These are phyloP conservation scores for Neurospora hispaniola DNA, from an alignment of 495 filamentous ascomycete species.

Conservation along the genomic window DNA sequence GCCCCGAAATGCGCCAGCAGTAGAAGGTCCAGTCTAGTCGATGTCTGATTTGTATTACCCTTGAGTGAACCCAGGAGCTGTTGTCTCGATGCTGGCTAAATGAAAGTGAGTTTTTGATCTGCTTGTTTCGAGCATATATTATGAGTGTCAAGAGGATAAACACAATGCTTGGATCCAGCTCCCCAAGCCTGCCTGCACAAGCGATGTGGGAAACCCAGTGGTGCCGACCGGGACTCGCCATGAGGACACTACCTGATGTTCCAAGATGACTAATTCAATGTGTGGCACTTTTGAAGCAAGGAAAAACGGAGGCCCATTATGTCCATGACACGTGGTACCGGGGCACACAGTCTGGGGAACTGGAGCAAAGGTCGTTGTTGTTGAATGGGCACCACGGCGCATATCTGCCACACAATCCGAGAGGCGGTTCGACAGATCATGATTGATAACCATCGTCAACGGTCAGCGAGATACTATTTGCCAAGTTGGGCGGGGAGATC, in stretches of 20 bases:
- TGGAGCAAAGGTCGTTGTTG: background rate
- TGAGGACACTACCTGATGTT: background rate
- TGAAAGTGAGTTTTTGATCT: background rate
- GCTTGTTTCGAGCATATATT: background rate
- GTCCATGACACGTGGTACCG: background rate
- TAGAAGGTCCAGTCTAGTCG: background rate
- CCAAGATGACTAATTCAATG: background rate
- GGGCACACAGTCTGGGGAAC: background rate
- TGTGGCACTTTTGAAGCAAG: background rate
- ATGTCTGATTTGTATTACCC: background rate
- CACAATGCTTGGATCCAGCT: background rate
- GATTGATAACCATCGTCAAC: background rate
- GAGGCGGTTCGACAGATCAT: background rate
- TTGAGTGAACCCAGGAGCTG: background rate
- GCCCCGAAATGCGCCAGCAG: background rate
- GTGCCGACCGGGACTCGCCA: background rate
- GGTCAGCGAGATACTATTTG: background rate
- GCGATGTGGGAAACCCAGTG: background rate
- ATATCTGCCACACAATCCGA: background rate
- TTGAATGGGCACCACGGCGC: background rate
- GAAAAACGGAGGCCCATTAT: background rate
- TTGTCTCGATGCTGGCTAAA: background rate
- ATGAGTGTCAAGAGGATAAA: background rate
- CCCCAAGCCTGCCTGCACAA: background rate
- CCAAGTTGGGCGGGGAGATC: background rate